A percentile compares a stretch with the other conserved stretches of the same genome.
These are phyloP conservation scores for Leptographium galeiforme DNA, from an alignment of 2,329 filamentous ascomycete genomes.

Conservation along the genomic window DNA sequence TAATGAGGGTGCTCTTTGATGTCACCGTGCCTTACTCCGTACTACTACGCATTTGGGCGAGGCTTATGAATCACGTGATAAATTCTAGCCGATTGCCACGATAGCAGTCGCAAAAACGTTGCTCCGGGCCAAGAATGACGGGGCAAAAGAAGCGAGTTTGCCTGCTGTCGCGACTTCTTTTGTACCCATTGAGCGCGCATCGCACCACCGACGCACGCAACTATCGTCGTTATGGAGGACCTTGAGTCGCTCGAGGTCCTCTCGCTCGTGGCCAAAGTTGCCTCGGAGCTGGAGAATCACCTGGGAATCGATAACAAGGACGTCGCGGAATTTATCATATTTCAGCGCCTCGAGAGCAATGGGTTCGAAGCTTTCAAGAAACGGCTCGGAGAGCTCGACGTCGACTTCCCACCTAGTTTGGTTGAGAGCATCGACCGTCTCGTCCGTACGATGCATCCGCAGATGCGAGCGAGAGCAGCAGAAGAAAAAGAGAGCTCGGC, in stretches of 20 bases:
- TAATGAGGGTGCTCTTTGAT: too few relatives aligned
- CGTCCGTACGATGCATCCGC: constrained; percentile 80
- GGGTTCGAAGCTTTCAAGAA: constrained; percentile 60
- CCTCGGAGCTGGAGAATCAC: constrained; percentile 88
- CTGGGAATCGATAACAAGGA: constrained; percentile 86
- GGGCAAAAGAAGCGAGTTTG: neutral
- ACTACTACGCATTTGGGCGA: too few relatives aligned
- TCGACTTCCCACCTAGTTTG: constrained; percentile 73
- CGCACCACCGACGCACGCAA: neutral
- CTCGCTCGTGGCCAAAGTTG: constrained; percentile 88
- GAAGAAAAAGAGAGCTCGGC: constrained; percentile 22
- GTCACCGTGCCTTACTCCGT: too few relatives aligned
- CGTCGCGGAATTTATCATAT: constrained; percentile 90
- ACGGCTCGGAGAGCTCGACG: constrained; percentile 61
- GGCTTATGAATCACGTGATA: neutral
- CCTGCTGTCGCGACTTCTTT: neutral
- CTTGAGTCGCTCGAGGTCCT: constrained; percentile 82
- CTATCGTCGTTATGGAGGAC: constrained; percentile 58
- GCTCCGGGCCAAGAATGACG: neutral
- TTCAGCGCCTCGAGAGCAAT: constrained; percentile 66
- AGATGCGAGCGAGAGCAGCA: constrained; percentile 51
- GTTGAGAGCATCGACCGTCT: constrained; percentile 85
- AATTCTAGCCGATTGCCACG: neutral
- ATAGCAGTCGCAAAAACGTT: neutral
- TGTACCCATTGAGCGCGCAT: neutral